Base-by-base conservation (phyloP, 1,284 basidiomycete species). In the Ganoderma sinense region DNA sequence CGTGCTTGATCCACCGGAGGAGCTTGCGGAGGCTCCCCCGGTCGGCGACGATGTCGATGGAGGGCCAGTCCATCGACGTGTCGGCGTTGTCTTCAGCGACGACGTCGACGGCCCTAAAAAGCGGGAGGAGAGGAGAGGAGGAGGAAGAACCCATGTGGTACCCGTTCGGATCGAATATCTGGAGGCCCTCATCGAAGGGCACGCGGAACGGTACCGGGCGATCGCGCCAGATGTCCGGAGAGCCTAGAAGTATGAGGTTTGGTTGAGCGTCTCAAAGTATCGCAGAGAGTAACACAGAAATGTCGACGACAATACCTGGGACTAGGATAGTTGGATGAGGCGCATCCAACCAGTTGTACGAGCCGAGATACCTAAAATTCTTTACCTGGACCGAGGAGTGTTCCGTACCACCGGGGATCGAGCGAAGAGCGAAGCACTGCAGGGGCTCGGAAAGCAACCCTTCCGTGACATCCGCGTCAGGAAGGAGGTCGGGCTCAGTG, bases 21-120 rank as follows among this genome's bases (percentile, higher is more conserved):
- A 91, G 80, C 76, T 89, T 89, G 18, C 88, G 81, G 29, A 90
- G 80, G 23, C 81, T 82, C 75, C 89, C 90, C 7, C 89, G 83
- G 74, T 89, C 88, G 0, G 87, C 87, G 59, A 90, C 80, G 66
- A 90, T 80, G 73, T 91, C 88, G 56, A 88, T 77, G 0, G 80
- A 74, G 6, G 81, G 66, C 85, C 89, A 89, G 70, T 87, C 82
- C 65, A 89, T 61, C 36, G 66, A 62, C 14, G 66, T 68, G 33
- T 70, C 65, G 5, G 61, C 78, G 53, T 66, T 65, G 20, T 79
- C 75, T 20, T 80, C 77, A 36, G 80, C 76, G 33, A 81, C 75
- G 23, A 77, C 76, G 66, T 87, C 85, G 29, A 88, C 85, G 0
- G 88, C 85, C 4, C 78, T 79, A 61, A 89, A 79, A 62, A 89